Conservation (phyloP, 768 basidiomycete genomes). For the Porpolomopsis calyptriformis region DNA sequence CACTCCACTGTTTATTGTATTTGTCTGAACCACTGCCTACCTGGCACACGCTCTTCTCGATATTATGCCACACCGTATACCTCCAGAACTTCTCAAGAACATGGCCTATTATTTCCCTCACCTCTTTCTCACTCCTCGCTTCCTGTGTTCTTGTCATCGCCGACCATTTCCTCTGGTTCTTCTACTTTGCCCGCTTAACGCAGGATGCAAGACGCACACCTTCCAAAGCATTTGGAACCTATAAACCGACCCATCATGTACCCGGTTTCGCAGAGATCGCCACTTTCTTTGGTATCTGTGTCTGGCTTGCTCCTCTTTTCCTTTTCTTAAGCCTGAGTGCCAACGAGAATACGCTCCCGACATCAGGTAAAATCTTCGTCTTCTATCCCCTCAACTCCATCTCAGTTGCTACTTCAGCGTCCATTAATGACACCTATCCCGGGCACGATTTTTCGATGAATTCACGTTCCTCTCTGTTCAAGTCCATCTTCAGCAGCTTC, state of each 20-base stretch:
- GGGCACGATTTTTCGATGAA: constrained; percentile 8
- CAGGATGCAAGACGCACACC: constrained; percentile 46
- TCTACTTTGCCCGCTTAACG: constrained; percentile 72
- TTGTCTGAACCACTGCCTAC: constrained; percentile 75
- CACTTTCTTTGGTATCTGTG: constrained; percentile 74
- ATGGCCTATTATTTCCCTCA: constrained; percentile 92
- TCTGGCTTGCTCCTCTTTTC: constrained; percentile 88
- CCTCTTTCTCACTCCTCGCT: constrained; percentile 71
- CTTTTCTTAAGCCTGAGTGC: constrained; percentile 93
- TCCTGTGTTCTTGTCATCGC: constrained; percentile 78
- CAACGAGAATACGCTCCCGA: constrained; percentile 91
- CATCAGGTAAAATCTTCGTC: constrained; percentile 29
- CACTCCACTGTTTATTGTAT: constrained; percentile 66
- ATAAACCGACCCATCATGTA: constrained; percentile 14
- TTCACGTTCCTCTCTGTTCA: constrained; percentile 51
- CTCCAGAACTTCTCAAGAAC: constrained; percentile 80
- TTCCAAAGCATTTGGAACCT: not conserved
- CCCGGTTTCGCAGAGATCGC: constrained; percentile 65
- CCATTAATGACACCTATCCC: constrained; percentile 1
- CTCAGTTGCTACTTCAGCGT: not conserved
- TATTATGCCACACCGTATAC: constrained; percentile 79
- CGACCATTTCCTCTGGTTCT: constrained; percentile 97
- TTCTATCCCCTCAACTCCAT: not conserved
- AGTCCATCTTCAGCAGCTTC: constrained; percentile 44
- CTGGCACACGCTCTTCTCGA: constrained; percentile 64